Percentiles rank a stretch among this genome's conserved stretches.
These are phyloP conservation scores for Chytridiales sp. DNA, from an alignment of 371 early-diverging fungal species.

Conservation along the genomic window DNA sequence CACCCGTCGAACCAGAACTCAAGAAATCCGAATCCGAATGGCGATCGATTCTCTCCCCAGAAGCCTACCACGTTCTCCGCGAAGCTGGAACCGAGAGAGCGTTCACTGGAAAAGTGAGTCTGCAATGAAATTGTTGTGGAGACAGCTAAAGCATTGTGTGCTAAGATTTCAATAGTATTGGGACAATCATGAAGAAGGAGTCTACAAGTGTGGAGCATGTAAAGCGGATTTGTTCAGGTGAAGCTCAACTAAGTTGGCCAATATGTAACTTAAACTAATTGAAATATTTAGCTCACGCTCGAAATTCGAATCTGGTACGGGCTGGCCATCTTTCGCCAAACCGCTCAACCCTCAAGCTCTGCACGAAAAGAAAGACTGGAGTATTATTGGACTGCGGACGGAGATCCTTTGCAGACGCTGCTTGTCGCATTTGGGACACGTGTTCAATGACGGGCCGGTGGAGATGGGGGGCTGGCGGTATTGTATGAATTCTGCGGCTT, in stretches of 20 bases:
- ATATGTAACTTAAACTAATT: not conserved
- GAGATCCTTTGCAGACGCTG: slow-evolving; percentile 18
- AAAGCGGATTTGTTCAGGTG: not conserved
- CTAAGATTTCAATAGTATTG: slow-evolving; percentile 1
- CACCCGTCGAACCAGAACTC: no score
- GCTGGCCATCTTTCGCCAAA: slow-evolving; percentile 17
- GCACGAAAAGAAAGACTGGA: not conserved
- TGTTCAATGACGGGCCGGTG: slow-evolving; percentile 19
- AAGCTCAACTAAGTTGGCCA: not conserved
- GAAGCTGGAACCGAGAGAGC: slow-evolving; percentile 14
- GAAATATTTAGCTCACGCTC: not conserved
- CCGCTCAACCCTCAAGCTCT: not conserved
- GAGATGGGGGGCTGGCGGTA: slow-evolving; percentile 17
- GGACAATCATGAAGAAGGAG: not conserved
- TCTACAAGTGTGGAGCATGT: not conserved
- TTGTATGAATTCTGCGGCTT: slow-evolving; percentile 16
- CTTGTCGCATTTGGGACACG: slow-evolving; percentile 18
- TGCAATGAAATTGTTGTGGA: no score
- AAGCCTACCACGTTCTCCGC: slow-evolving; percentile 5
- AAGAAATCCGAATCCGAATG: no score
- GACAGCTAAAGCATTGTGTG: slow-evolving; percentile 22
- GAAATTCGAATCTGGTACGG: slow-evolving; percentile 21
- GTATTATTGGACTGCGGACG: slow-evolving; percentile 9
- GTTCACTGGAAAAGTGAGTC: slow-evolving; percentile 20
- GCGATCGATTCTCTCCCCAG: not conserved